Percentiles rank a stretch among this genome's conserved stretches.
Conservation (phyloP, 306 rosid genomes). For the Abrus pulchellus region DNA sequence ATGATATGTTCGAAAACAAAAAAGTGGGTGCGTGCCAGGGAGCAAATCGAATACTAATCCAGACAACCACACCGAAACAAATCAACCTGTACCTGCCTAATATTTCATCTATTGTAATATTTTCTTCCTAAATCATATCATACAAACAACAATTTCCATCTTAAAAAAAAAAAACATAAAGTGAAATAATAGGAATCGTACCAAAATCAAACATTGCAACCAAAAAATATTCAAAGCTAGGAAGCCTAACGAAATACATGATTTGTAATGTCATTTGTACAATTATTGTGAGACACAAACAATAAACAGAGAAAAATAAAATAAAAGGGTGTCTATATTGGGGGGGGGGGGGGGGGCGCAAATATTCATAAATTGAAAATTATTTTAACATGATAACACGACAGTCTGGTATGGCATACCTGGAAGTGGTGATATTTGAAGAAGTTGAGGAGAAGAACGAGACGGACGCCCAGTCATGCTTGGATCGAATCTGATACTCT, state of each 20-base stretch:
- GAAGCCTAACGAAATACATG: conserved; percentile 14
- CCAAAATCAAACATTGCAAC: neutral
- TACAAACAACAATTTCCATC: conserved; percentile 23
- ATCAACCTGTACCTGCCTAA: neutral
- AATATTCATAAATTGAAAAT: neutral
- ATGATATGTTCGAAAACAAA: neutral
- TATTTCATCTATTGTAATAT: neutral
- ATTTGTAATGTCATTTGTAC: neutral
- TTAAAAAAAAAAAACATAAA: neutral
- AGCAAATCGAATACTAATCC: conserved; percentile 31
- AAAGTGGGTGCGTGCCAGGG: neutral
- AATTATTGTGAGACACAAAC: conserved; percentile 17
- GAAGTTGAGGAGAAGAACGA: conserved; percentile 98
- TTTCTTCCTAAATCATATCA: conserved; percentile 13
- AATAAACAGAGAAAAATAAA: neutral
- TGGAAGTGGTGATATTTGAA: conserved; percentile 74
- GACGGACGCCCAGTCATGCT: conserved; percentile 97
- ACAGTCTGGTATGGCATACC: conserved; percentile 52
- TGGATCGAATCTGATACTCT: conserved; percentile 99
- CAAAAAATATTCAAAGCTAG: conserved; percentile 1
- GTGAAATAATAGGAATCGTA: conserved; percentile 10
- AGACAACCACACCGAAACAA: conserved; percentile 30
- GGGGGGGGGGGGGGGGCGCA: too few species aligned
- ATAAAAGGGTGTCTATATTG: too few species aligned
- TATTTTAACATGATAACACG: neutral